phyloP scores from a whole-genome alignment of 768 basidiomycete genomes.

The Auricularia heimuer region DNA sequence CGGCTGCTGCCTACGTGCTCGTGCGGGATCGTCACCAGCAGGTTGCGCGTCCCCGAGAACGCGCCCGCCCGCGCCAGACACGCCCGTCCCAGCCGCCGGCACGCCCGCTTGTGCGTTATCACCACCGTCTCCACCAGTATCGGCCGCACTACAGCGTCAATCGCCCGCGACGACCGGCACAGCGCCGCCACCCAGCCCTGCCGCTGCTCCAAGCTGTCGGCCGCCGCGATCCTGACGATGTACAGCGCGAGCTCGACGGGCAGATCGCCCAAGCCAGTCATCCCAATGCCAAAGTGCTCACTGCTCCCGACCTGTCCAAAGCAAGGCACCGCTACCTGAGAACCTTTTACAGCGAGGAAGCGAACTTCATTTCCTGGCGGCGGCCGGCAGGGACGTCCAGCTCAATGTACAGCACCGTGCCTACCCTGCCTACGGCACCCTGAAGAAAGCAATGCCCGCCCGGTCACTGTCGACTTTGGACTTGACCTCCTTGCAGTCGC shows the following conservation, averaged over 20 bases:
- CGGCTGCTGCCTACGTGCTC: not conserved
- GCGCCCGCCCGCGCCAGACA: not conserved
- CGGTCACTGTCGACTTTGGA: slow-evolving; percentile 47
- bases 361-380: no score
- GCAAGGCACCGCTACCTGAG: no score
- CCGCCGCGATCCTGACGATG: not conserved
- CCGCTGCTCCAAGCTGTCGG: not conserved
- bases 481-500: slow-evolving; percentile 43
- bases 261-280: not conserved
- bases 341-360: no score
- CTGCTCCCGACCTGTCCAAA: not conserved
- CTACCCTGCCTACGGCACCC: slow-evolving; percentile 36
- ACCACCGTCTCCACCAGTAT: not conserved
- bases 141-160: not conserved
- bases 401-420: no score
- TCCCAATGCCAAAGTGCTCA: not conserved
- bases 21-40: not conserved
- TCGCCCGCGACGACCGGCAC: not conserved
- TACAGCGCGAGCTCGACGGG: not conserved
- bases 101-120: not conserved
- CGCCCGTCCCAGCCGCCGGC: not conserved
- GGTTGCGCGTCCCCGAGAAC: not conserved
- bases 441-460: slow-evolving; percentile 57
- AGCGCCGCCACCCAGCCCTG: not conserved
- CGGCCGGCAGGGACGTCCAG: no score